A percentile compares a stretch with the other conserved stretches of the same genome.
Evolutionary conservation across 495 filamentous ascomycete genomes (phyloP).

Genomic region (Apiosordaria backusii): DNA sequence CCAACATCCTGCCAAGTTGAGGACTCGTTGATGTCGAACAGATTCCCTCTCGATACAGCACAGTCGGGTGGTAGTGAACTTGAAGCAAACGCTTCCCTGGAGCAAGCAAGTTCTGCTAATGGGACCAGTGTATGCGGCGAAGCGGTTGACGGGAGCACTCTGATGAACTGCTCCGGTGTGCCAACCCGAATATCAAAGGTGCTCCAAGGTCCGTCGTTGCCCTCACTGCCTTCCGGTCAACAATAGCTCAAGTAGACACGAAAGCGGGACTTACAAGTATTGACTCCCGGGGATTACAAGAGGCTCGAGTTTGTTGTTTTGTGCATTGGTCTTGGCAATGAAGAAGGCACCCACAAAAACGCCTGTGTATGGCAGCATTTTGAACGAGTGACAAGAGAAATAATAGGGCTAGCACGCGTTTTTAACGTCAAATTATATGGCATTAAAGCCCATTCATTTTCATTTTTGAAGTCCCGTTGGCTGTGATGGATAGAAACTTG

Average conservation of each 20-base stretch:
- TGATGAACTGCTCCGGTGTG: slow-evolving; percentile 44
- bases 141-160: slow-evolving; percentile 46
- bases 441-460: not conserved
- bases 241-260: slow-evolving; percentile 5
- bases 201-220: slow-evolving; percentile 54
- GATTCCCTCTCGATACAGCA: slow-evolving; percentile 40
- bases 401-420: not conserved
- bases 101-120: slow-evolving; percentile 30
- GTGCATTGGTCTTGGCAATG: not conserved
- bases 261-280: slow-evolving; percentile 16
- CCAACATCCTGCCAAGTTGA: slow-evolving; percentile 46
- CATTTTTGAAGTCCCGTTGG: not conserved
- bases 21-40: slow-evolving; percentile 48
- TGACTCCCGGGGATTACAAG: slow-evolving; percentile 34
- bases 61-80: slow-evolving; percentile 42
- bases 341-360: not conserved
- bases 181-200: slow-evolving; percentile 50
- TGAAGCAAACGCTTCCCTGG: slow-evolving; percentile 27
- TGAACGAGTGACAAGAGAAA: too few relatives aligned
- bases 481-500: not conserved
- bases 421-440: not conserved
- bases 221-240: slow-evolving; percentile 40
- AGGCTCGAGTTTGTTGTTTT: slow-evolving; percentile 24
- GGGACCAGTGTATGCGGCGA: slow-evolving; percentile 44
- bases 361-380: not conserved